These are phyloP conservation scores for Flaveria sonorensis DNA, from an alignment of 129 eudicot species.

Conservation along the genomic window DNA sequence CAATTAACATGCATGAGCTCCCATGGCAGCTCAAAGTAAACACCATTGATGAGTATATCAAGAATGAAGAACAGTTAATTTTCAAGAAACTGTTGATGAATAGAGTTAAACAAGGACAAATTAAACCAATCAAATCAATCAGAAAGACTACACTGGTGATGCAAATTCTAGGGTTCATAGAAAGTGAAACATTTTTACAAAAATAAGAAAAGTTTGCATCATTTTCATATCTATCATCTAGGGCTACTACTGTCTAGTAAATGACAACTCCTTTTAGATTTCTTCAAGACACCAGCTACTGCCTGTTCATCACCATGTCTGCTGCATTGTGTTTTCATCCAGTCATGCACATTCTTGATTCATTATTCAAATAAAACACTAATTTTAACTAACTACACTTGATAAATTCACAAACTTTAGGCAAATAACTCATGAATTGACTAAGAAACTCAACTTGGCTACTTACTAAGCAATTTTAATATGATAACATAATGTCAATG, in stretches of 20 bases:
- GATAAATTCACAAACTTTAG: background rate
- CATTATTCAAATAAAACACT: background rate
- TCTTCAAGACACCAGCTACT: slow-evolving; percentile 27
- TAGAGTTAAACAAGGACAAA: slow-evolving; percentile 33
- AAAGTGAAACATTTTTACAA: slow-evolving; percentile 18
- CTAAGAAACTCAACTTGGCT: background rate
- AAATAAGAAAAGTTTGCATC: slow-evolving; percentile 24
- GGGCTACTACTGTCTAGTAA: slow-evolving; percentile 32
- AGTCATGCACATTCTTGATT: slow-evolving; percentile 28
- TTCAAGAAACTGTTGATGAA: slow-evolving; percentile 36
- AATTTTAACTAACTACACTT: background rate
- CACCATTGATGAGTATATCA: background rate
- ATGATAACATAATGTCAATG: background rate
- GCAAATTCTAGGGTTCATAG: slow-evolving; percentile 42
- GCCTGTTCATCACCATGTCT: slow-evolving; percentile 17
- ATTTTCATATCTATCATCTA: slow-evolving; percentile 36
- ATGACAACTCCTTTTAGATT: slow-evolving; percentile 35
- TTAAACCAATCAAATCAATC: slow-evolving; percentile 42
- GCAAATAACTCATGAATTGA: slow-evolving; percentile 15
- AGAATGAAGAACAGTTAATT: slow-evolving; percentile 19
- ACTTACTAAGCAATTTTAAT: slow-evolving; percentile 1
- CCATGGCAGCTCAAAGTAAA: background rate
- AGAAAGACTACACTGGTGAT: slow-evolving; percentile 33
- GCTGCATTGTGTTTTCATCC: slow-evolving; percentile 9
- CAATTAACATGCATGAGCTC: slow-evolving; percentile 13